Evolutionary conservation across 768 basidiomycete genomes (phyloP).

Genomic region (Podaxis rugospora): DNA sequence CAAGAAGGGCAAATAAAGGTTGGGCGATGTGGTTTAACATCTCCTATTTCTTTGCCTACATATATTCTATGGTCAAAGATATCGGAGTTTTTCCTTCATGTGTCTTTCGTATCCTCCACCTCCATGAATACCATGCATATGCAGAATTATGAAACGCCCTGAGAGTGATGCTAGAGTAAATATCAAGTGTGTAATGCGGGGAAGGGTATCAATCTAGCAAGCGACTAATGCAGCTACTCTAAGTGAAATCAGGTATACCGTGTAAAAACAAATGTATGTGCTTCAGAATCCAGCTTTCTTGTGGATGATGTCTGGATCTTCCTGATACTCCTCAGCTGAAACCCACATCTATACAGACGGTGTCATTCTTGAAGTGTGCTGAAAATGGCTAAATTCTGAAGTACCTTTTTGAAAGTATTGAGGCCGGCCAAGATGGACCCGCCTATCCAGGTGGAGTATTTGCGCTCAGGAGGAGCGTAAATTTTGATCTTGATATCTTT

Average conservation of each 20-base stretch:
- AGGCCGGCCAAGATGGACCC: conserved; percentile 95
- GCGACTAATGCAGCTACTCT: background rate
- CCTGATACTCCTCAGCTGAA: conserved; percentile 97
- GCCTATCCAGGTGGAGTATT: conserved; percentile 96
- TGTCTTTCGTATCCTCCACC: conserved; percentile 8
- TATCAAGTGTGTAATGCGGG: conserved; percentile 6
- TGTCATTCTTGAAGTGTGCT: conserved; percentile 12
- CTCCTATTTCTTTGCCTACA: conserved; percentile 12
- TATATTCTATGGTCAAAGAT: conserved; percentile 10
- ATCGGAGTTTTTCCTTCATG: conserved; percentile 11
- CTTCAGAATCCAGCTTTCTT: conserved; percentile 83
- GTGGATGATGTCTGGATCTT: conserved; percentile 98
- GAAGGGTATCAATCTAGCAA: conserved; percentile 11
- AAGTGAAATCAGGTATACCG: background rate
- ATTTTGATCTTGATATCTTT: conserved; percentile 99
- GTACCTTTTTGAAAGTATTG: conserved; percentile 95
- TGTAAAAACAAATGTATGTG: background rate
- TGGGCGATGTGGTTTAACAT: background rate
- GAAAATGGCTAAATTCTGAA: conserved; percentile 3
- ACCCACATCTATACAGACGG: conserved; percentile 88
- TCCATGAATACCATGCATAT: conserved; percentile 20
- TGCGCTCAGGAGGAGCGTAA: conserved; percentile 98
- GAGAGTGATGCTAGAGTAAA: conserved; percentile 9
- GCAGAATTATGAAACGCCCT: conserved; percentile 11
- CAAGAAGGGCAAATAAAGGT: conserved; percentile 86